These are phyloP conservation scores for Pestalotiopsis sp. DNA, from an alignment of 2,329 filamentous ascomycete genomes.

Conservation along the genomic window DNA sequence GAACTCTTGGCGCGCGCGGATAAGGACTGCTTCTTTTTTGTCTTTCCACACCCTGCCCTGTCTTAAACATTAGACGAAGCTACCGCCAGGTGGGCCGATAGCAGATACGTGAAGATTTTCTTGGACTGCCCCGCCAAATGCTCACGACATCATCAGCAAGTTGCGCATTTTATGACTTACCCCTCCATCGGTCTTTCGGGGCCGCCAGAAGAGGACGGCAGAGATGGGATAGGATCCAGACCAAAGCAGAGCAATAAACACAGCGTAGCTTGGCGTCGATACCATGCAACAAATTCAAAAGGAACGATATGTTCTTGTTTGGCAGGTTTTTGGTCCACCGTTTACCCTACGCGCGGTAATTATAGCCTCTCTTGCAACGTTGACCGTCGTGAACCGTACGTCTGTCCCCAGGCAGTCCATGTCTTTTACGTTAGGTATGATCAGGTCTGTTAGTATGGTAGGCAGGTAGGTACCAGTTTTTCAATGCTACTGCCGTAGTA, in stretches of 20 bases:
- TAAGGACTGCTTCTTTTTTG: neutral
- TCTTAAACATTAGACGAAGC: neutral
- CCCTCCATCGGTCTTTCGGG: neutral
- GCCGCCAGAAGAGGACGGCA: neutral
- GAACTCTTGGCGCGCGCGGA: neutral
- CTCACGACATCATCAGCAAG: neutral
- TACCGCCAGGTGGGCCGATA: neutral
- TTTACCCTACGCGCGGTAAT: neutral
- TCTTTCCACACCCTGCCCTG: neutral
- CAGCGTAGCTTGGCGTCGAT: neutral
- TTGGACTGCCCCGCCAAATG: conserved; percentile 5
- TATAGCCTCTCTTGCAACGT: neutral
- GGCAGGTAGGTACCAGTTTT: neutral
- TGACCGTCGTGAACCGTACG: neutral
- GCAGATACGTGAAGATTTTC: conserved; percentile 8
- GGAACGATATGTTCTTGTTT: neutral
- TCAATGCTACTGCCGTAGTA: neutral
- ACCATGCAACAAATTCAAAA: neutral
- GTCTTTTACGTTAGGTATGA: neutral
- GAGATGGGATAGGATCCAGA: neutral
- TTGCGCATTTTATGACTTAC: neutral
- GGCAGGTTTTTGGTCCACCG: neutral
- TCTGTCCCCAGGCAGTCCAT: neutral
- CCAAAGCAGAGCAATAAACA: neutral
- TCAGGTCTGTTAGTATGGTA: neutral